These are phyloP conservation scores for Colletotrichum graminicola DNA, from an alignment of 2,329 filamentous ascomycete species.

Conservation along the genomic window DNA sequence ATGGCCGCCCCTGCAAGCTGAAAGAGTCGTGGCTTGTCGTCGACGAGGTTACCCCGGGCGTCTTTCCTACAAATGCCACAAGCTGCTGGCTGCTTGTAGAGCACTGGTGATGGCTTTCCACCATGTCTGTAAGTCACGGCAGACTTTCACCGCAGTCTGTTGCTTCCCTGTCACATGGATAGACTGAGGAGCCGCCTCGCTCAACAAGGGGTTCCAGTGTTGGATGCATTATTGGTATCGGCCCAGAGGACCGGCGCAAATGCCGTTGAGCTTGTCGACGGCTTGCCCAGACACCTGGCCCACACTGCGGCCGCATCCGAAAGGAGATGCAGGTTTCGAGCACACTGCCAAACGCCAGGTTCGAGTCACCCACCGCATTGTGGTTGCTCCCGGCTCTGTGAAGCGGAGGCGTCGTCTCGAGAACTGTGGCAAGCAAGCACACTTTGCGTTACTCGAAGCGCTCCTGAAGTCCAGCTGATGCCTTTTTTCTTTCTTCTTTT, in stretches of 20 bases:
- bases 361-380: constrained; percentile 52
- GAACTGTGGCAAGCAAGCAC: constrained; percentile 41
- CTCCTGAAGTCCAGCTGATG: too few relatives aligned
- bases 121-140: background rate
- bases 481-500: too few relatives aligned
- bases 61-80: background rate
- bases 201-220: constrained; percentile 14
- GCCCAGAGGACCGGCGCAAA: constrained; percentile 49
- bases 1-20: background rate
- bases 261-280: constrained; percentile 50
- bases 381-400: constrained; percentile 47
- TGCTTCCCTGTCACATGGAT: background rate
- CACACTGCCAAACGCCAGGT: constrained; percentile 51
- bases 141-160: background rate
- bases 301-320: background rate
- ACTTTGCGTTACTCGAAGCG: too few relatives aligned
- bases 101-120: background rate
- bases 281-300: constrained; percentile 34
- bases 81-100: background rate
- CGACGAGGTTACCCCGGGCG: background rate
- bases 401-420: constrained; percentile 44
- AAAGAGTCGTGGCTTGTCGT: background rate
- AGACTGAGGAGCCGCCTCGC: background rate
- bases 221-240: constrained; percentile 47
- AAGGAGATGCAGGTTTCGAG: constrained; percentile 39